Conservation (phyloP, 176 grass and related monocot species). For the Dendrocalamus sinicus region DNA sequence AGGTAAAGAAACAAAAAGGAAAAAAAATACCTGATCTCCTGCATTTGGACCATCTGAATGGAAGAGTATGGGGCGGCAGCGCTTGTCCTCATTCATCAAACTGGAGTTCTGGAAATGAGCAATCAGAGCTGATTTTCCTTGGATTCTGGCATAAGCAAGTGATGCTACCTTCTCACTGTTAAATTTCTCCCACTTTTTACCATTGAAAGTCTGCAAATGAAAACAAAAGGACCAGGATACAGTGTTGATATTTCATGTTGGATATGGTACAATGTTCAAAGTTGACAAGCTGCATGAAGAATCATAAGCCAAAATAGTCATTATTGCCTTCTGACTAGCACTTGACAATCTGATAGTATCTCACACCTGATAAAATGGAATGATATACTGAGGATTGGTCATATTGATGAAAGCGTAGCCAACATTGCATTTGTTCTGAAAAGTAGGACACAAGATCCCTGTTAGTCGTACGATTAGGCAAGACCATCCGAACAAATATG, state of each 20-base stretch:
- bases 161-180: constrained; percentile 98
- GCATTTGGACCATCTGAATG: constrained; percentile 96
- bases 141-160: constrained; percentile 96
- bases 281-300: constrained; percentile 14
- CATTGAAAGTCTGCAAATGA: constrained; percentile 75
- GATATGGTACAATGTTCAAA: constrained; percentile 27
- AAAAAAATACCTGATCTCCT: constrained; percentile 78
- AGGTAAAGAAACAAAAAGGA: constrained; percentile 4
- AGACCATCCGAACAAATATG: background rate
- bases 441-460: constrained; percentile 21
- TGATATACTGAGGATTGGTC: constrained; percentile 77
- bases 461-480: constrained; percentile 26
- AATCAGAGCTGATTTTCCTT: constrained; percentile 79
- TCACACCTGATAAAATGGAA: constrained; percentile 90
- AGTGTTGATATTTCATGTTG: constrained; percentile 21
- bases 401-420: constrained; percentile 99
- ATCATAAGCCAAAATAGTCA: constrained; percentile 11
- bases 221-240: constrained; percentile 28
- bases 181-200: constrained; percentile 98
- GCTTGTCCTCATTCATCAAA: constrained; percentile 99
- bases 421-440: constrained; percentile 98
- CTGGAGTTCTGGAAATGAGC: constrained; percentile 97
- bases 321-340: constrained; percentile 8
- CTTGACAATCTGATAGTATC: background rate
- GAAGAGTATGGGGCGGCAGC: constrained; percentile 95